Percentiles rank a stretch among this genome's conserved stretches.
phyloP scores from a whole-genome alignment of 352 stramenopile species.

The Globisporangium viniferum region DNA sequence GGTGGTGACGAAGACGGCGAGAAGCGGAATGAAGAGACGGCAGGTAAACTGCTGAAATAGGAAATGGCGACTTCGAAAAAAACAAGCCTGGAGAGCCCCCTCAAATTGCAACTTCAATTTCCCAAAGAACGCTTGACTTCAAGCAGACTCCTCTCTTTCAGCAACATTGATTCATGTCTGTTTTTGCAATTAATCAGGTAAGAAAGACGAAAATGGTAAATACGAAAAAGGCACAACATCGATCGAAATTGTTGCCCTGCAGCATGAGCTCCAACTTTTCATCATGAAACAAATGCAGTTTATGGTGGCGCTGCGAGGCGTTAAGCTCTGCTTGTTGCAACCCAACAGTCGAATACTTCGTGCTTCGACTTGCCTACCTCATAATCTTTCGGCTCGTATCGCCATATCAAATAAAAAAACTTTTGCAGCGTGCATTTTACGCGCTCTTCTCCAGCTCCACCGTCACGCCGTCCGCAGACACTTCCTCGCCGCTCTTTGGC shows the following conservation, averaged over 20 bases:
- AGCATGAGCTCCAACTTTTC: background rate
- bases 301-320: background rate
- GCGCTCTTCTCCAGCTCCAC: constrained; percentile 24
- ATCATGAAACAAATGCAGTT: background rate
- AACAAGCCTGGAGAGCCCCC: background rate
- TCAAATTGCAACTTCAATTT: background rate
- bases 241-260: background rate
- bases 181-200: background rate
- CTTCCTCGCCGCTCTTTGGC: constrained; percentile 7
- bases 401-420: constrained; percentile 12
- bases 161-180: background rate
- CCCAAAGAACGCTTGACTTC: background rate
- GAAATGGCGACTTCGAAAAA: background rate
- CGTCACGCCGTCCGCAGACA: constrained; percentile 20
- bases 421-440: constrained; percentile 4
- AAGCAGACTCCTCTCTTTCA: background rate
- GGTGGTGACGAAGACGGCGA: background rate
- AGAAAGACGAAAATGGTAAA: background rate
- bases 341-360: background rate
- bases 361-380: background rate
- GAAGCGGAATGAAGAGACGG: background rate
- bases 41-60: background rate
- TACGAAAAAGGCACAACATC: background rate
- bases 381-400: background rate
- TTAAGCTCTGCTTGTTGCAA: background rate